phyloP scores from a whole-genome alignment of 1,139 yeast genomes.

The Suzukiozyma palmioleophila region DNA sequence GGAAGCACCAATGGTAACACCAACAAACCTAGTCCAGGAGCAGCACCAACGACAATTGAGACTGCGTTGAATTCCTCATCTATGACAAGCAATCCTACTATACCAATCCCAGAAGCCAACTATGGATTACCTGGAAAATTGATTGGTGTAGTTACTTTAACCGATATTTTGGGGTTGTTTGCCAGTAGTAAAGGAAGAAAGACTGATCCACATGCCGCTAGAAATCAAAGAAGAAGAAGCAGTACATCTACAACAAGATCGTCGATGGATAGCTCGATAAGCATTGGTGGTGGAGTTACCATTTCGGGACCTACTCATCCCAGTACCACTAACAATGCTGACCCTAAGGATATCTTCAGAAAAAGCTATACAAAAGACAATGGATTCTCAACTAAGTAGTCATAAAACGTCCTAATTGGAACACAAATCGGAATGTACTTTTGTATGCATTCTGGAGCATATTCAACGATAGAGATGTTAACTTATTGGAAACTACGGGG shows the following conservation, averaged over 20 bases:
- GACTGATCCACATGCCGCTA: constrained; percentile 78
- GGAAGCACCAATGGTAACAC: constrained; percentile 5
- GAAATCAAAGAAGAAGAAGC: constrained; percentile 81
- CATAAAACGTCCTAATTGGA: too few species aligned
- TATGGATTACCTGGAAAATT: constrained; percentile 65
- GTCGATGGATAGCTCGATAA: constrained; percentile 24
- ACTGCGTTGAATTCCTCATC: constrained; percentile 12
- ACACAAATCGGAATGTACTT: too few species aligned
- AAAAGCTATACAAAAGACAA: constrained; percentile 9
- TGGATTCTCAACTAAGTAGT: neutral
- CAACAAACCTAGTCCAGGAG: constrained; percentile 2
- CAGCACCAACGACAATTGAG: constrained; percentile 19
- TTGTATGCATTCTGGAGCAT: too few species aligned
- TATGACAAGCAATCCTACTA: neutral
- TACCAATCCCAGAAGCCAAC: constrained; percentile 3
- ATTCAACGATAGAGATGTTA: too few species aligned
- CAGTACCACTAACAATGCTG: neutral
- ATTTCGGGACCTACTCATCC: constrained; percentile 3
- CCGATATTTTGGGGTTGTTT: constrained; percentile 79
- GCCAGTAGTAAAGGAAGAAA: constrained; percentile 67
- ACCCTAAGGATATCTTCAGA: constrained; percentile 9
- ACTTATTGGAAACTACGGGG: too few species aligned
- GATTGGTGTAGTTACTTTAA: constrained; percentile 85
- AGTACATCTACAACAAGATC: constrained; percentile 45
- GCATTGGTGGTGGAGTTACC: constrained; percentile 6